These are phyloP conservation scores for Colletotrichum paranaense DNA, from an alignment of 2,329 filamentous ascomycete species.

Conservation along the genomic window DNA sequence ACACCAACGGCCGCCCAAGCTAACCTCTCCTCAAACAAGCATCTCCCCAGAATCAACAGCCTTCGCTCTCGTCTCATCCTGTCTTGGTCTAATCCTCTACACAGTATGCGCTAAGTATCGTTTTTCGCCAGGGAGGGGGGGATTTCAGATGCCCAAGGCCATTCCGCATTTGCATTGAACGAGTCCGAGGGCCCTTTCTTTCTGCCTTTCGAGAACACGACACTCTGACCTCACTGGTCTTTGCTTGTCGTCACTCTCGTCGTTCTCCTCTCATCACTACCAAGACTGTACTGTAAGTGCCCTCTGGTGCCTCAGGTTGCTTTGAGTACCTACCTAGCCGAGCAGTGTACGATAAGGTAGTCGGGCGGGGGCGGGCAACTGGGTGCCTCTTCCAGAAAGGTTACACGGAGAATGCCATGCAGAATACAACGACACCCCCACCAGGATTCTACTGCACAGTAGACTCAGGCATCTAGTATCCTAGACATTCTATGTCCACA, in stretches of 20 bases:
- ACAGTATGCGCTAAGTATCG: neutral
- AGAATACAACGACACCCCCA: neutral
- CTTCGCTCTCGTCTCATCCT: constrained; percentile 9
- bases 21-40: neutral
- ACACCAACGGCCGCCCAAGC: neutral
- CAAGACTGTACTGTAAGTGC: too few species aligned
- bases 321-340: too few species aligned
- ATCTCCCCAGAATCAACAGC: neutral
- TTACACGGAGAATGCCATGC: neutral
- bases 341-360: too few species aligned
- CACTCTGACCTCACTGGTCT: neutral
- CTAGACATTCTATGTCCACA: neutral
- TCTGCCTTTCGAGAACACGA: constrained; percentile 11
- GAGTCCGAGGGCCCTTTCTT: constrained; percentile 10
- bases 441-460: neutral
- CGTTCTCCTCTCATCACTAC: too few species aligned
- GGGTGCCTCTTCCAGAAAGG: neutral
- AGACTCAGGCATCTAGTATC: constrained; percentile 10
- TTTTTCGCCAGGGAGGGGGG: neutral
- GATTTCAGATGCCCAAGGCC: neutral
- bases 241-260: neutral
- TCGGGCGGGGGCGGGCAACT: too few species aligned
- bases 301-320: too few species aligned
- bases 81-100: neutral
- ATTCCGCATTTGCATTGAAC: constrained; percentile 22